These are phyloP conservation scores for Aspergillus ibericus DNA, from an alignment of 2,329 filamentous ascomycete genomes.

Conservation along the genomic window DNA sequence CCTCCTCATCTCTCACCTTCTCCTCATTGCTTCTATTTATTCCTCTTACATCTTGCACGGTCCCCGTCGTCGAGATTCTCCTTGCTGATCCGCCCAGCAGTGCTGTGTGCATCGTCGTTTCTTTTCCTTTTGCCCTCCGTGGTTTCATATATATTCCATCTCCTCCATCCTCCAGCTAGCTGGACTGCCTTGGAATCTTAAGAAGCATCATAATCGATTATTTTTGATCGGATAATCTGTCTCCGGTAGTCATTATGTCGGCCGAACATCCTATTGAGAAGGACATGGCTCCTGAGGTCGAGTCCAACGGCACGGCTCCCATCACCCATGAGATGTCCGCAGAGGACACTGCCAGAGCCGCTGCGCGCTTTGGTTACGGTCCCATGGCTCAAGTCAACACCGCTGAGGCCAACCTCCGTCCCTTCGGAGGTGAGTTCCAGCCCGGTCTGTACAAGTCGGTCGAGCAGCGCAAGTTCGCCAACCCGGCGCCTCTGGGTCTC, in stretches of 20 bases:
- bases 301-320: slow-evolving; percentile 15
- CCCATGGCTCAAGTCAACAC: slow-evolving; percentile 54
- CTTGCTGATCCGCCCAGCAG: slow-evolving; percentile 26
- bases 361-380: slow-evolving; percentile 51
- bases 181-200: slow-evolving; percentile 18
- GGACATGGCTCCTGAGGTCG: slow-evolving; percentile 24
- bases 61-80: slow-evolving; percentile 10
- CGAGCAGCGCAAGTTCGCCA: slow-evolving; percentile 69
- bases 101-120: slow-evolving; percentile 27
- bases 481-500: slow-evolving; percentile 75
- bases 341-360: slow-evolving; percentile 45
- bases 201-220: not conserved
- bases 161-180: slow-evolving; percentile 26
- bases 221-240: not conserved
- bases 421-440: slow-evolving; percentile 73
- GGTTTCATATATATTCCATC: slow-evolving; percentile 21
- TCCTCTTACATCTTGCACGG: slow-evolving; percentile 14
- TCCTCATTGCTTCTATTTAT: slow-evolving; percentile 8
- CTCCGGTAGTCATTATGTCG: slow-evolving; percentile 27
- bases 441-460: slow-evolving; percentile 67
- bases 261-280: slow-evolving; percentile 33
- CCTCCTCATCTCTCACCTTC: slow-evolving; percentile 11
- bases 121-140: slow-evolving; percentile 21
- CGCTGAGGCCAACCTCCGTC: slow-evolving; percentile 50
- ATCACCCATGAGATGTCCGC: slow-evolving; percentile 40